These are phyloP conservation scores for Yamadazyma mexicana DNA, from an alignment of 1,139 yeast genomes.

Conservation along the genomic window DNA sequence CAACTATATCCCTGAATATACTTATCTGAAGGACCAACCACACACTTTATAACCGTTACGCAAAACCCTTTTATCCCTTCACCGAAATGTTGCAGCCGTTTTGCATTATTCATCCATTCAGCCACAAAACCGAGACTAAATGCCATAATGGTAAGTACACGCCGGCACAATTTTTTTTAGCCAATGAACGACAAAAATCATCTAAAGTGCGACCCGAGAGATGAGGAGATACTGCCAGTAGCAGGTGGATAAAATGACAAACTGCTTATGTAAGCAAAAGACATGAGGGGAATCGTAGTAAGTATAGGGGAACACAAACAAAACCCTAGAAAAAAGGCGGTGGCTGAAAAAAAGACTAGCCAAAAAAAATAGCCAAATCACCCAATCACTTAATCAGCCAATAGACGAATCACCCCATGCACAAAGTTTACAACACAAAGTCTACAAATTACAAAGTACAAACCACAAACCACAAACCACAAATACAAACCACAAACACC, in stretches of 20 bases:
- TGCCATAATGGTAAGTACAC: background rate
- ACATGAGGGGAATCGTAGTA: constrained; percentile 2
- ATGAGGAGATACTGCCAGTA: constrained; percentile 2
- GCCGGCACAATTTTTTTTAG: background rate
- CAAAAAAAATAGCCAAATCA: background rate
- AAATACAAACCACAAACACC: background rate
- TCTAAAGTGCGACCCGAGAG: background rate
- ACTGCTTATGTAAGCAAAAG: constrained; percentile 1
- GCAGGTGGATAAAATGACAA: constrained; percentile 4
- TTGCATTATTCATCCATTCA: background rate
- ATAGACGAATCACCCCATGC: background rate
- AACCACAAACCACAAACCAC: background rate
- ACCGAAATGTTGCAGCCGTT: no score
- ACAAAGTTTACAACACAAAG: background rate
- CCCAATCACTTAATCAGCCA: background rate
- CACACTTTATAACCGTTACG: no score
- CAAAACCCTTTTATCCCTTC: no score
- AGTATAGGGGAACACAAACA: no score
- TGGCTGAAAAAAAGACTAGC: background rate
- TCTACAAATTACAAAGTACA: background rate
- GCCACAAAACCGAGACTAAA: background rate
- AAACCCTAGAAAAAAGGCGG: background rate
- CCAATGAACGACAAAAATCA: background rate
- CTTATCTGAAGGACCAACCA: no score
- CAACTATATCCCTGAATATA: no score